Evolutionary conservation across 2,329 filamentous ascomycete genomes (phyloP).

Genomic region (Clonostachys chloroleuca): DNA sequence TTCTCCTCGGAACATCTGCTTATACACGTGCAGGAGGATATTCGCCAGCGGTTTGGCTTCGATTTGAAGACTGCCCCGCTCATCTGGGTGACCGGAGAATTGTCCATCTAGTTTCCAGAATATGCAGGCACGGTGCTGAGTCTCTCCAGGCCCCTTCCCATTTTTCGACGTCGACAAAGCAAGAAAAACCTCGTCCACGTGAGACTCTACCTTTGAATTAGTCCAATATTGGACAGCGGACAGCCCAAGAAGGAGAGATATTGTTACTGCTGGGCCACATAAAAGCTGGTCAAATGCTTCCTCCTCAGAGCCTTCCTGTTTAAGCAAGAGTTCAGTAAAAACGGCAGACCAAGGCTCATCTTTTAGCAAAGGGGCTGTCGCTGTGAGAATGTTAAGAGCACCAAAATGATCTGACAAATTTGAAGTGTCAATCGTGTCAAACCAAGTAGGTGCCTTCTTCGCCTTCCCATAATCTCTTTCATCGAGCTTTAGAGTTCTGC

Average conservation of each 20-base stretch:
- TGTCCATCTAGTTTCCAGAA: constrained; percentile 27
- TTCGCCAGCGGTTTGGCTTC: constrained; percentile 28
- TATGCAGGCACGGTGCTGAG: constrained; percentile 19
- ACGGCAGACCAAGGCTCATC: constrained; percentile 36
- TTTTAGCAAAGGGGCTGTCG: constrained; percentile 41
- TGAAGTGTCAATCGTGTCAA: constrained; percentile 53
- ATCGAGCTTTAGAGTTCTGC: constrained; percentile 34
- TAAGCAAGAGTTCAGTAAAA: constrained; percentile 39
- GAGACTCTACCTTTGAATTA: constrained; percentile 34
- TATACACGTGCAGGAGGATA: constrained; percentile 34
- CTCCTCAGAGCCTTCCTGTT: constrained; percentile 13
- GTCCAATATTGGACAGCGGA: constrained; percentile 44
- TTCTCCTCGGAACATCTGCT: constrained; percentile 38
- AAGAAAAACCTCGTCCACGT: constrained; percentile 30
- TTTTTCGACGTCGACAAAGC: constrained; percentile 7
- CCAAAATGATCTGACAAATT: constrained; percentile 34
- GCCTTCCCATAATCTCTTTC: constrained; percentile 27
- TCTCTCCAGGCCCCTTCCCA: constrained; percentile 4
- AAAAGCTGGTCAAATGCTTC: constrained; percentile 33
- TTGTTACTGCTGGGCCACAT: constrained; percentile 36
- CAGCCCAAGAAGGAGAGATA: constrained; percentile 47
- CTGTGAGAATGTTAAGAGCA: constrained; percentile 28
- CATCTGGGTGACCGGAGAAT: constrained; percentile 13
- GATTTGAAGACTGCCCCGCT: constrained; percentile 19
- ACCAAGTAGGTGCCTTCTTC: constrained; percentile 29